These are phyloP conservation scores for Cladosporium sp. DNA, from an alignment of 2,329 filamentous ascomycete genomes.

Conservation along the genomic window DNA sequence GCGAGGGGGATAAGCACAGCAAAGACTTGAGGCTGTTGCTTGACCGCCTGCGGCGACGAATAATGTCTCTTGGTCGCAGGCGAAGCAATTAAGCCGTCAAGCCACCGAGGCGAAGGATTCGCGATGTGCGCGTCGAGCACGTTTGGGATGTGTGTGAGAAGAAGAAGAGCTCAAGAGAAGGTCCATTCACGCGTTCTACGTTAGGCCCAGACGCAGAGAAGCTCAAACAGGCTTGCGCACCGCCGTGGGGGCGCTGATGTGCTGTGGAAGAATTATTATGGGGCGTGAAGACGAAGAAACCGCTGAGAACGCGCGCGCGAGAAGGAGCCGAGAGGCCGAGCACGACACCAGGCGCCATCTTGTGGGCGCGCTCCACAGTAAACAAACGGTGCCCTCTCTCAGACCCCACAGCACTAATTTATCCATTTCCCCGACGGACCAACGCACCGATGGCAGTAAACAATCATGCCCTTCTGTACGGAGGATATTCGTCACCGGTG, in stretches of 20 bases:
- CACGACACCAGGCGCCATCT: neutral
- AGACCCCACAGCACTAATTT: conserved; percentile 3
- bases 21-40: conserved; percentile 10
- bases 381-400: neutral
- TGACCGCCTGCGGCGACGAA: conserved; percentile 5
- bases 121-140: conserved; percentile 8
- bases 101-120: conserved; percentile 2
- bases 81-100: conserved; percentile 1
- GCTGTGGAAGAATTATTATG: neutral
- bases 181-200: conserved; percentile 1
- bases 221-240: conserved; percentile 3
- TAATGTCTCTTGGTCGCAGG: neutral
- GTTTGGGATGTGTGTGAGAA: neutral
- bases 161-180: neutral
- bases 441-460: conserved; percentile 1
- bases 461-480: neutral
- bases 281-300: conserved; percentile 10
- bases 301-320: neutral
- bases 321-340: conserved; percentile 12
- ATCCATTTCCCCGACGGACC: conserved; percentile 7
- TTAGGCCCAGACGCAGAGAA: neutral
- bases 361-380: conserved; percentile 1
- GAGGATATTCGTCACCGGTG: neutral
- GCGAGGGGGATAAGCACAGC: conserved; percentile 16
- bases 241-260: conserved; percentile 1